phyloP scores from a whole-genome alignment of 805 yeast species.

The Cyberlindnera euphorbiae region DNA sequence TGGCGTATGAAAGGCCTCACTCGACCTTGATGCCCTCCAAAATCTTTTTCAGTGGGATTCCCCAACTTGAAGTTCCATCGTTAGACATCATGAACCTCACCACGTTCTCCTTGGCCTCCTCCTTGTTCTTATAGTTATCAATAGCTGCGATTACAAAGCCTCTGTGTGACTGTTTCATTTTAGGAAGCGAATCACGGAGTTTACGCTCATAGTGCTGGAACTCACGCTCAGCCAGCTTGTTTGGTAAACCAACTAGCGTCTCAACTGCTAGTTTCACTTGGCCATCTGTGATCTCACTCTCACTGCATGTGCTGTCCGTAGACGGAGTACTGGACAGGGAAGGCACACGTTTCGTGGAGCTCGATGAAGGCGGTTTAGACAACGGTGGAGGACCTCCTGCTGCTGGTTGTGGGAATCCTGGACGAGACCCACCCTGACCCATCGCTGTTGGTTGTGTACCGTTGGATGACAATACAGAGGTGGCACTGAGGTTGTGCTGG shows the following conservation, averaged over 20 bases:
- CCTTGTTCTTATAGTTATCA: conserved; percentile 21
- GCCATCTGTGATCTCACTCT: conserved; percentile 9
- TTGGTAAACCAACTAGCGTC: conserved; percentile 24
- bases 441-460: too few relatives aligned
- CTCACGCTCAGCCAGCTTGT: conserved; percentile 37
- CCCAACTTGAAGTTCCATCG: conserved; percentile 59
- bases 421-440: too few relatives aligned
- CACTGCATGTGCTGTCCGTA: not conserved
- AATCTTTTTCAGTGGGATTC: conserved; percentile 58
- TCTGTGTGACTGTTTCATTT: conserved; percentile 27
- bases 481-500: conserved; percentile 6
- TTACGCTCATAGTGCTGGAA: conserved; percentile 39
- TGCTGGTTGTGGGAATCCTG: too few relatives aligned
- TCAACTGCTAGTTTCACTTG: conserved; percentile 23
- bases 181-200: conserved; percentile 27
- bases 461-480: not conserved
- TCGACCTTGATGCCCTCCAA: conserved; percentile 32
- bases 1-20: too few relatives aligned
- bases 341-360: too few relatives aligned
- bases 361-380: too few relatives aligned
- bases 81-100: conserved; percentile 53
- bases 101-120: conserved; percentile 31
- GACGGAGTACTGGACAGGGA: too few relatives aligned
- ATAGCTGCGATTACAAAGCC: conserved; percentile 25
- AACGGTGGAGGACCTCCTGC: too few relatives aligned